A percentile compares a stretch with the other conserved stretches of the same genome.
Evolutionary conservation across 1,139 yeast species (phyloP).

Genomic region (Scheffersomyces segobiensis): DNA sequence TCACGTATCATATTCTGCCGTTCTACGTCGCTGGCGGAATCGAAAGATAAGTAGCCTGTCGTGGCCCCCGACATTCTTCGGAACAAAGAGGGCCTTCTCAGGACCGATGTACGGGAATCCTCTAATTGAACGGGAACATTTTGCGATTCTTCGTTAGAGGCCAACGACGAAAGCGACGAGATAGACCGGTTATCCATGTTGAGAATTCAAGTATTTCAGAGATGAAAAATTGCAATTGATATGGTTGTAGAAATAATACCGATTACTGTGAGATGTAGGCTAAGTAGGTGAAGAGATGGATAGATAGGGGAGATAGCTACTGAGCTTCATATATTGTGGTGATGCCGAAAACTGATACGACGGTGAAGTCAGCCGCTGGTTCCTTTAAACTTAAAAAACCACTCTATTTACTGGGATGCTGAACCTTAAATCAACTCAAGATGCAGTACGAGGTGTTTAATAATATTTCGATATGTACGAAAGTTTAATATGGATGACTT

Average conservation of each 20-base stretch:
- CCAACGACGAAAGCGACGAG: not conserved
- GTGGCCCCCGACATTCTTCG: slow-evolving; percentile 17
- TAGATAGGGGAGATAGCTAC: not conserved
- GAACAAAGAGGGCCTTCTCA: slow-evolving; percentile 4
- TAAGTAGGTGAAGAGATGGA: not conserved
- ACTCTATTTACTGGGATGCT: not conserved
- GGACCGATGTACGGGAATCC: not conserved
- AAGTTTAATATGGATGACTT: not conserved
- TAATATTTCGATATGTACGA: not conserved
- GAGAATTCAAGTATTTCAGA: too few species aligned
- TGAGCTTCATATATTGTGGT: too few species aligned
- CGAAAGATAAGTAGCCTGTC: slow-evolving; percentile 8
- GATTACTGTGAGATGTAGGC: not conserved
- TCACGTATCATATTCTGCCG: not conserved
- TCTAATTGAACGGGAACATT: not conserved
- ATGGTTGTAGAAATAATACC: too few species aligned
- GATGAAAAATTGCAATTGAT: too few species aligned
- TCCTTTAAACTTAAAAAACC: too few species aligned
- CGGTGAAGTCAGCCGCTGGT: not conserved
- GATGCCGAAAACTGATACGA: too few species aligned
- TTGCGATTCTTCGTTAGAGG: not conserved
- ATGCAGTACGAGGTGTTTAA: not conserved
- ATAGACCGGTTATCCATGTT: not conserved
- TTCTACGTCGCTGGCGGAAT: not conserved
- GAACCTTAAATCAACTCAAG: not conserved